Evolutionary conservation across 306 rosid genomes (phyloP).

Genomic region (Prunus campanulata): DNA sequence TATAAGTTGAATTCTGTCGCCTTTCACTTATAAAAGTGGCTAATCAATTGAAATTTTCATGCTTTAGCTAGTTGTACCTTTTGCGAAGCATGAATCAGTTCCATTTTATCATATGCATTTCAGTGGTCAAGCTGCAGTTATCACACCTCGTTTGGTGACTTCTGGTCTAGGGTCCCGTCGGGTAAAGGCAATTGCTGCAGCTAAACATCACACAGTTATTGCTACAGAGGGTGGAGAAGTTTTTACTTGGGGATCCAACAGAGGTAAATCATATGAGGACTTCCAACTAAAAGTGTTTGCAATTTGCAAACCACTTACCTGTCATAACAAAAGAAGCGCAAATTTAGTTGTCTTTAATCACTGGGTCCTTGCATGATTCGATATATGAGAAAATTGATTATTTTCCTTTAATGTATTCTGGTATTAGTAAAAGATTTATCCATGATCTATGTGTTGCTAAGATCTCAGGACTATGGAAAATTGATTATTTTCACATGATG

Average conservation of each 20-base stretch:
- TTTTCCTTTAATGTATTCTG: neutral
- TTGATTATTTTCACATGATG: conserved; percentile 16
- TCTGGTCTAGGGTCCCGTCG: conserved; percentile 80
- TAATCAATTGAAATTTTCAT: neutral
- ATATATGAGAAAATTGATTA: neutral
- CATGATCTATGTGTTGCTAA: conserved; percentile 4
- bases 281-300: neutral
- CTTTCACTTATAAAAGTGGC: neutral
- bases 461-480: conserved; percentile 12
- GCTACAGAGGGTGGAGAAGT: conserved; percentile 95
- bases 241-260: conserved; percentile 98
- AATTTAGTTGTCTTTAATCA: neutral
- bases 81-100: conserved; percentile 22
- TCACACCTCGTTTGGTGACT: conserved; percentile 94
- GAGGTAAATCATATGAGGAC: conserved; percentile 64
- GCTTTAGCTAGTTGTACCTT: conserved; percentile 3
- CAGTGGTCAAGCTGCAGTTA: conserved; percentile 99
- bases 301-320: neutral
- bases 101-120: conserved; percentile 38
- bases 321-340: neutral
- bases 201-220: conserved; percentile 93
- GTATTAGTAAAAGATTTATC: neutral
- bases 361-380: neutral
- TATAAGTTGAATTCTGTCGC: neutral
- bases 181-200: conserved; percentile 88